Base-by-base conservation (phyloP, 805 yeast genomes). In the Blastobotrys parvus region DNA sequence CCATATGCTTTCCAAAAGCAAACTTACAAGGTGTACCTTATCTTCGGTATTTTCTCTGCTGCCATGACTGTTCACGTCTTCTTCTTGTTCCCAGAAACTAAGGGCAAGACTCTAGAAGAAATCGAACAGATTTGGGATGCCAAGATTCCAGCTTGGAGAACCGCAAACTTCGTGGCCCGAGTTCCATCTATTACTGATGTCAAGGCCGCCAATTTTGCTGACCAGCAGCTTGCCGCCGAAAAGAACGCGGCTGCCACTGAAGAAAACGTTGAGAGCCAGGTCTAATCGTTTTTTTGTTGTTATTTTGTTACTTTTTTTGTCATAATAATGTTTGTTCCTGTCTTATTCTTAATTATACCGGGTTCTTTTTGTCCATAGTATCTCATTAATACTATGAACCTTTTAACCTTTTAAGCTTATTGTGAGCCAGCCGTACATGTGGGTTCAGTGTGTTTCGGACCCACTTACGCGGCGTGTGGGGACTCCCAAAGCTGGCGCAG, bases 121-220 rank as follows among this genome's bases (percentile, higher is more conserved):
- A 52, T 54, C 35, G 51, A 52, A 33, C 55, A 54, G 39, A 53
- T 67, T 82, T 82, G 66, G 94, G 54, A 45, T 10, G 49, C 46
- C 23, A 45, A 49, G 35, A 40, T 92, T 6, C 71, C 85, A 3
- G 75, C 90, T 19, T 85, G 92, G 90, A 90, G 90, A 60, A 88
- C 92, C 32, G 77, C 75, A 47, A 78, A 76, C 32, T 84, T 90
- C 89, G 84, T 76, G 38, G 61, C 75, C 4, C 22, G 49, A 36
- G 31, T 15, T 22, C 54, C 54, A n/a, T 46, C 49, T 29, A 30
- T 50, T 21, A 21, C 43, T 27, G 60, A 52, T 13, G 54, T 54
- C 44, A 48, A 54, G 33, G 52, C 54, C 11, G 47, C 32, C 13
- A 37, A 41, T 17, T 59, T 54, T 18, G 60, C 59, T 31, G 46